A percentile compares a stretch with the other conserved stretches of the same genome.
Conservation (phyloP, 768 basidiomycete genomes). For the Daedaleopsis sinensis region DNA sequence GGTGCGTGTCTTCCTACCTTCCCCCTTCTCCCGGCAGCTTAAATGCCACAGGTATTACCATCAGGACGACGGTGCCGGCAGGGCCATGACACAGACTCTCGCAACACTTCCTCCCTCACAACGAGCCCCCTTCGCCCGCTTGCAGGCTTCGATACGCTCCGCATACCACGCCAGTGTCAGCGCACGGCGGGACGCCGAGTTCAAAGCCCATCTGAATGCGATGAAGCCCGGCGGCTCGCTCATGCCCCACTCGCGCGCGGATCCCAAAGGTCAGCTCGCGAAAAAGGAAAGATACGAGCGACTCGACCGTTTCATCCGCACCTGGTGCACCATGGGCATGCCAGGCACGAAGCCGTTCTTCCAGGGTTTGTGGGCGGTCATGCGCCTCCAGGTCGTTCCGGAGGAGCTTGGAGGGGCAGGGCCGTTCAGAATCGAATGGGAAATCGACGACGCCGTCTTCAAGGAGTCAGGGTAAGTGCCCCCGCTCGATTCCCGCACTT, state of each 20-base stretch:
- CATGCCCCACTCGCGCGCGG: conserved; percentile 69
- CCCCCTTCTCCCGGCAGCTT: conserved; percentile 7
- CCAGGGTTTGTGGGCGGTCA: conserved; percentile 71
- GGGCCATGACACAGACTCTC: conserved; percentile 80
- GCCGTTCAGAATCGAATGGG: conserved; percentile 75
- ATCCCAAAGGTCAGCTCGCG: conserved; percentile 65
- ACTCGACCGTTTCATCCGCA: conserved; percentile 72
- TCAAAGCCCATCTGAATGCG: conserved; percentile 80
- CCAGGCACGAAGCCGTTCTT: conserved; percentile 92
- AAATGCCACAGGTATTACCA: conserved; percentile 68
- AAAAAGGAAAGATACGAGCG: conserved; percentile 79
- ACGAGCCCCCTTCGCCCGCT: conserved; percentile 81
- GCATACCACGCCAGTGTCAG: conserved; percentile 83
- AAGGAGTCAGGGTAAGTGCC: conserved; percentile 87
- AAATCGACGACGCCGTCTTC: conserved; percentile 92
- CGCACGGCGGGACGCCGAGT: conserved; percentile 77
- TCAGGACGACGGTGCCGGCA: conserved; percentile 79
- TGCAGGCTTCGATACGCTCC: conserved; percentile 86
- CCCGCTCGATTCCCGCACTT: conserved; percentile 16
- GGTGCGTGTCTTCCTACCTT: conserved; percentile 48
- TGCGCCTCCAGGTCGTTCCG: conserved; percentile 82
- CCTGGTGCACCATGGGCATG: conserved; percentile 86
- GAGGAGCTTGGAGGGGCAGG: conserved; percentile 84
- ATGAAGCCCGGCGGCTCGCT: conserved; percentile 82
- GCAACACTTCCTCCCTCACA: conserved; percentile 81